Conservation (phyloP, 1,139 yeast genomes). For the Debaryomyces sp. region DNA sequence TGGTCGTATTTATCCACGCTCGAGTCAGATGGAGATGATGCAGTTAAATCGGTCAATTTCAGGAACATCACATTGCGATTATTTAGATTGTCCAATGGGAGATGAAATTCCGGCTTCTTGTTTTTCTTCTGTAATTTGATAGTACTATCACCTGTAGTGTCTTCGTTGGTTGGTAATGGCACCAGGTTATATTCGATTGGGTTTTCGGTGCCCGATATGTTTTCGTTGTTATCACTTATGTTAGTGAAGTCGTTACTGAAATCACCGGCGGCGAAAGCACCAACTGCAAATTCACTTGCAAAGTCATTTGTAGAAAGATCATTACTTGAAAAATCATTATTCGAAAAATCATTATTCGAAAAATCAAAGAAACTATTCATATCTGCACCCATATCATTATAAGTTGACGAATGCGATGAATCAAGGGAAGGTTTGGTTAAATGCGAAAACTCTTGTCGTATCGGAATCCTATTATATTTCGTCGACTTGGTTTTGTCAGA, state of each 20-base stretch:
- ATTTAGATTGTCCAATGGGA: constrained; percentile 19
- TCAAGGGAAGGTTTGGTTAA: background rate
- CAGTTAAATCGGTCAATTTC: constrained; percentile 8
- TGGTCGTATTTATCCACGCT: constrained; percentile 14
- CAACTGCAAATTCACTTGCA: background rate
- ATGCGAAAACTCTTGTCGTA: constrained; percentile 1
- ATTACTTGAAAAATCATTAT: constrained; percentile 2
- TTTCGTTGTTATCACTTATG: constrained; percentile 3
- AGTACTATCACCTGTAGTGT: background rate
- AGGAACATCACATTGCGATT: constrained; percentile 12
- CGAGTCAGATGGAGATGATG: constrained; percentile 14
- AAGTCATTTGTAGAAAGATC: constrained; percentile 4
- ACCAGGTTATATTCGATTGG: background rate
- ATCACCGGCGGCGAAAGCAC: background rate
- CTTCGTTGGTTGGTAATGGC: background rate
- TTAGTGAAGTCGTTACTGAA: constrained; percentile 2
- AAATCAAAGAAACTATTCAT: constrained; percentile 2
- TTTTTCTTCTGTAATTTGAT: constrained; percentile 6
- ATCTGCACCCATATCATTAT: background rate
- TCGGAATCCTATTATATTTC: background rate
- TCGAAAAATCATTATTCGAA: constrained; percentile 3
- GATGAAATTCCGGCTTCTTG: constrained; percentile 19
- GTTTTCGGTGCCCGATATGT: background rate
- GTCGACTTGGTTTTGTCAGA: constrained; percentile 1
- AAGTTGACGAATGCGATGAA: background rate